Conservation (phyloP, 306 rosid species). For the Cicer judaicum region DNA sequence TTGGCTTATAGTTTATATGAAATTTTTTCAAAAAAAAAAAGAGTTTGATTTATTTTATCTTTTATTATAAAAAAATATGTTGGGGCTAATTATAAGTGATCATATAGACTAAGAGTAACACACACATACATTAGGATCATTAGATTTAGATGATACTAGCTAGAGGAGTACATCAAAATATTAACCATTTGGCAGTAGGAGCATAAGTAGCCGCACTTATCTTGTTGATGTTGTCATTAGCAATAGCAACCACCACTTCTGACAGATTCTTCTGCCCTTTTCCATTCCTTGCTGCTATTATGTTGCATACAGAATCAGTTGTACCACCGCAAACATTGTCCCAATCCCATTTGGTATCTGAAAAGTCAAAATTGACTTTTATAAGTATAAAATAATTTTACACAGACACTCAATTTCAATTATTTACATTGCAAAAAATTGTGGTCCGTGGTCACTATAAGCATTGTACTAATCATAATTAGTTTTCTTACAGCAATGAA, state of each 20-base stretch:
- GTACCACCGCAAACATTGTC: conserved; percentile 55
- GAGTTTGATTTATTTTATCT: too few species aligned
- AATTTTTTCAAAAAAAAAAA: too few species aligned
- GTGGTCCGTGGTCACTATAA: not conserved
- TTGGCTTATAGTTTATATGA: too few species aligned
- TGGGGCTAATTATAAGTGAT: too few species aligned
- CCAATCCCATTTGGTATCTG: conserved; percentile 92
- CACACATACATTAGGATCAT: not conserved
- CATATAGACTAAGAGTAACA: not conserved
- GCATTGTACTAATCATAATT: not conserved
- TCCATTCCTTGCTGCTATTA: conserved; percentile 59
- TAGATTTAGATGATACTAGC: not conserved
- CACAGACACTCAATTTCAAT: too few species aligned
- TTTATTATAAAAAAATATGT: not conserved
- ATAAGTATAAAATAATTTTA: too few species aligned
- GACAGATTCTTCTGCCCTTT: conserved; percentile 47
- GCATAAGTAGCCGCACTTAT: not conserved
- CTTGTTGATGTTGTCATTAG: conserved; percentile 9
- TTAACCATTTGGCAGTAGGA: not conserved
- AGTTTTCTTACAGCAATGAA: conserved; percentile 54
- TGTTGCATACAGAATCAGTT: conserved; percentile 71
- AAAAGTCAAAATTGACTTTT: too few species aligned
- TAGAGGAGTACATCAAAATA: not conserved
- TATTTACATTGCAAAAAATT: too few species aligned
- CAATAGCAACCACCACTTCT: conserved; percentile 53